Conservation (phyloP, 495 filamentous ascomycete genomes). For the Annulohypoxylon moriforme region DNA sequence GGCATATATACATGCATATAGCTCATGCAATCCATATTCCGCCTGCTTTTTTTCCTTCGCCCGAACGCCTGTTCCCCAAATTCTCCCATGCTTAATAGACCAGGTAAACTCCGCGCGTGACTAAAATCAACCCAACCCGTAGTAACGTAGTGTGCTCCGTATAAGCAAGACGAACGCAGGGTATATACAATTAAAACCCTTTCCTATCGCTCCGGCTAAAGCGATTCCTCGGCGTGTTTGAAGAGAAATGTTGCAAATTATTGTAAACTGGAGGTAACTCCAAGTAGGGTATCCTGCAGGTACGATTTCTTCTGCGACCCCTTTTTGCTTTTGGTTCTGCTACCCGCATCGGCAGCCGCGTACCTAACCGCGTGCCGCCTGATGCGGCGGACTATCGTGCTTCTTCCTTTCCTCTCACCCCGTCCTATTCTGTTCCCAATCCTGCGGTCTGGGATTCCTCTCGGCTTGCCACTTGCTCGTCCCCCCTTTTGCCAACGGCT, state of each 20-base stretch:
- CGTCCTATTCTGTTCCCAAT: neutral
- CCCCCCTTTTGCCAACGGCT: no score
- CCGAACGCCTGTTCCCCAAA: constrained; percentile 1
- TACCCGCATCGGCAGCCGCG: neutral
- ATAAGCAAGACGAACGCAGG: constrained; percentile 31
- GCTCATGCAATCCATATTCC: constrained; percentile 7
- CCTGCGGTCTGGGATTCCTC: constrained; percentile 12
- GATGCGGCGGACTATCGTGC: neutral
- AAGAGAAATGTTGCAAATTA: neutral
- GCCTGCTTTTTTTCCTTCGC: neutral
- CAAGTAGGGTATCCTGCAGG: constrained; percentile 13
- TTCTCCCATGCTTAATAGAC: constrained; percentile 5
- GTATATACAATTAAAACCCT: constrained; percentile 36
- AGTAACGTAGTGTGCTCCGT: constrained; percentile 6
- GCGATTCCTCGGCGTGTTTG: neutral
- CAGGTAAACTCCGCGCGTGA: constrained; percentile 4
- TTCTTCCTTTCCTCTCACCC: neutral
- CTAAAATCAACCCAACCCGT: constrained; percentile 1
- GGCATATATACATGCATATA: constrained; percentile 28
- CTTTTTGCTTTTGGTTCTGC: neutral
- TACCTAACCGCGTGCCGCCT: neutral
- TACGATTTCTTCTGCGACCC: neutral
- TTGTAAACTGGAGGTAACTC: neutral
- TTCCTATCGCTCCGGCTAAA: neutral
- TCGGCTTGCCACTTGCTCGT: constrained; percentile 30